Evolutionary conservation across 202 grass and related monocot genomes (phyloP).

Genomic region (Setaria italica): DNA sequence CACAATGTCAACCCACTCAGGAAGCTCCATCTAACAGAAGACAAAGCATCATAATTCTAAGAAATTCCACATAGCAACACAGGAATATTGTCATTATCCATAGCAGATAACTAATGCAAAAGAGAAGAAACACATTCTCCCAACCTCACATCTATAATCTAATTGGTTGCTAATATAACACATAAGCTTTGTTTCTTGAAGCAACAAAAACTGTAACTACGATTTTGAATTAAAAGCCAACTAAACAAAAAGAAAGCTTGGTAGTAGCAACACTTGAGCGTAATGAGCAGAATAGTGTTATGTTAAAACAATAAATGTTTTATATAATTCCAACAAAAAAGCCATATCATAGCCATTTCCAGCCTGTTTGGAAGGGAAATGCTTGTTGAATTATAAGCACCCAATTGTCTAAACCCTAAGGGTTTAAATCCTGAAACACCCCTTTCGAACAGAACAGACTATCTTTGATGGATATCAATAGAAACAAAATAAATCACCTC

Average conservation of each 20-base stretch:
- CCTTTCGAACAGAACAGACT: too few relatives aligned
- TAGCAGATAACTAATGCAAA: not conserved
- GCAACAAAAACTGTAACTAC: not conserved
- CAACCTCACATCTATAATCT: not conserved
- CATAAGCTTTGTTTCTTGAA: not conserved
- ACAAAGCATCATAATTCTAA: not conserved
- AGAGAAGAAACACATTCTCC: not conserved
- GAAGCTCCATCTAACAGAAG: conserved; percentile 70
- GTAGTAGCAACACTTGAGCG: not conserved
- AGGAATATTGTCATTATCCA: not conserved
- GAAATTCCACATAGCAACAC: not conserved
- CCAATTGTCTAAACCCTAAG: not conserved
- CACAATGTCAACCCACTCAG: conserved; percentile 83
- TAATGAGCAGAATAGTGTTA: not conserved
- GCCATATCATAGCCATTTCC: too few relatives aligned
- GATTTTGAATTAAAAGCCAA: not conserved
- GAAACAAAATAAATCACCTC: too few relatives aligned
- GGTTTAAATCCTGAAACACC: not conserved
- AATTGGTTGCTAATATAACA: not conserved
- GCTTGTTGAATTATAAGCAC: too few relatives aligned
- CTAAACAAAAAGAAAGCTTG: not conserved
- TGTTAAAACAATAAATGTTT: not conserved
- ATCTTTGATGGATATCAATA: too few relatives aligned
- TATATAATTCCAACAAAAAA: too few relatives aligned
- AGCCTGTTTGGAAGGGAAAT: too few relatives aligned